Percentiles rank a stretch among this genome's conserved stretches.
These are phyloP conservation scores for Alternaria gansuensis DNA, from an alignment of 2,329 filamentous ascomycete genomes.

Conservation along the genomic window DNA sequence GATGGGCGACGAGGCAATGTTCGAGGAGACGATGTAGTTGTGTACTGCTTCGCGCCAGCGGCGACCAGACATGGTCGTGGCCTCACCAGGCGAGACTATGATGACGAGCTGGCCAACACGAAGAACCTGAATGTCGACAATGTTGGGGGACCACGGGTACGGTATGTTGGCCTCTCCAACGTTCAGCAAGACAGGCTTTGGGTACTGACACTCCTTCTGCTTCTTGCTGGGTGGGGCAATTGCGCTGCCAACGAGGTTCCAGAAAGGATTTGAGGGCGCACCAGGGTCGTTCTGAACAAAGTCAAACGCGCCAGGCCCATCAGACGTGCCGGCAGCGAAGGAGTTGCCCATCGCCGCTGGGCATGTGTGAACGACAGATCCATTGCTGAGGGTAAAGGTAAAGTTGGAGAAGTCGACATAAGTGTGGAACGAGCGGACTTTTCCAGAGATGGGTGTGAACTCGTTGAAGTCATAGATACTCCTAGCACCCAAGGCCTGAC, in stretches of 20 bases:
- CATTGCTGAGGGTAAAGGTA: constrained; percentile 76
- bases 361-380: constrained; percentile 75
- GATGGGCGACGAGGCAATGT: constrained; percentile 52
- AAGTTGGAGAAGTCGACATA: constrained; percentile 84
- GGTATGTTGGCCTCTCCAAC: constrained; percentile 81
- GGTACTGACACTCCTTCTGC: constrained; percentile 78
- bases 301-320: constrained; percentile 90
- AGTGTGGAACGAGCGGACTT: constrained; percentile 82
- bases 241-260: constrained; percentile 76
- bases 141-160: constrained; percentile 89
- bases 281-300: constrained; percentile 88
- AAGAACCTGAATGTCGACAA: constrained; percentile 86
- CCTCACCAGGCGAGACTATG: constrained; percentile 85
- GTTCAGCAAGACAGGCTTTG: constrained; percentile 87
- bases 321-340: constrained; percentile 91
- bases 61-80: constrained; percentile 89
- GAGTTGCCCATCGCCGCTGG: constrained; percentile 89
- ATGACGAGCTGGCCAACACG: constrained; percentile 86
- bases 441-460: constrained; percentile 65
- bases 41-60: constrained; percentile 73
- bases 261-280: constrained; percentile 79
- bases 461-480: constrained; percentile 64
- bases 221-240: constrained; percentile 74
- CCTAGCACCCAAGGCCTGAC: constrained; percentile 72
- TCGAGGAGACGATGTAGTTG: constrained; percentile 37